phyloP scores from a whole-genome alignment of 208 protist genomes.

The Crithidia acanthocephali region DNA sequence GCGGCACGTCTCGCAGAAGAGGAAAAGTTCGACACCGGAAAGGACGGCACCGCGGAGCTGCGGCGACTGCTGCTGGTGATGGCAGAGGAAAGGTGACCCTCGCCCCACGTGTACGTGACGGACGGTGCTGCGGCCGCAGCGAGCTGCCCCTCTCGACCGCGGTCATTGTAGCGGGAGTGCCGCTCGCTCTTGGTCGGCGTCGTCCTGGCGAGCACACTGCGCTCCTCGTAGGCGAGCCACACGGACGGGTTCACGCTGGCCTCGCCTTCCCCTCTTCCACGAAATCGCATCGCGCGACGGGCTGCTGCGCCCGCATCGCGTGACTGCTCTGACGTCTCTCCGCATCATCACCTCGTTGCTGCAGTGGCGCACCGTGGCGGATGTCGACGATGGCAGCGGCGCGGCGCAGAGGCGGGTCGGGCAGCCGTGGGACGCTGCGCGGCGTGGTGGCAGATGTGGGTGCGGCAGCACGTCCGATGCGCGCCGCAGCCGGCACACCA shows the following conservation, averaged over 20 bases:
- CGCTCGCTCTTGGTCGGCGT: not conserved
- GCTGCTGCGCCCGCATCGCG: not conserved
- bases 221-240: slow-evolving; percentile 32
- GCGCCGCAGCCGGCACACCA: slow-evolving; percentile 14
- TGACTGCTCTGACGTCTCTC: not conserved
- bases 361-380: slow-evolving; percentile 3
- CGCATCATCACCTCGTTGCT: not conserved
- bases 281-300: not conserved
- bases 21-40: not conserved
- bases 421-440: slow-evolving; percentile 4
- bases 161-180: not conserved
- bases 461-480: not conserved
- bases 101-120: not conserved
- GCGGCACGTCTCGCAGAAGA: too few species aligned
- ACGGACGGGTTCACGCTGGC: slow-evolving; percentile 13
- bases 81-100: not conserved
- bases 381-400: not conserved
- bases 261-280: not conserved
- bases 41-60: not conserved
- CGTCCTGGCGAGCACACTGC: slow-evolving; percentile 13
- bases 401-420: not conserved
- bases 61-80: not conserved
- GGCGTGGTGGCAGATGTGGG: not conserved
- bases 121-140: not conserved
- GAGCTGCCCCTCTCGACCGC: too few species aligned